Evolutionary conservation across 306 rosid genomes (phyloP).

Genomic region (Trifolium subterraneum): DNA sequence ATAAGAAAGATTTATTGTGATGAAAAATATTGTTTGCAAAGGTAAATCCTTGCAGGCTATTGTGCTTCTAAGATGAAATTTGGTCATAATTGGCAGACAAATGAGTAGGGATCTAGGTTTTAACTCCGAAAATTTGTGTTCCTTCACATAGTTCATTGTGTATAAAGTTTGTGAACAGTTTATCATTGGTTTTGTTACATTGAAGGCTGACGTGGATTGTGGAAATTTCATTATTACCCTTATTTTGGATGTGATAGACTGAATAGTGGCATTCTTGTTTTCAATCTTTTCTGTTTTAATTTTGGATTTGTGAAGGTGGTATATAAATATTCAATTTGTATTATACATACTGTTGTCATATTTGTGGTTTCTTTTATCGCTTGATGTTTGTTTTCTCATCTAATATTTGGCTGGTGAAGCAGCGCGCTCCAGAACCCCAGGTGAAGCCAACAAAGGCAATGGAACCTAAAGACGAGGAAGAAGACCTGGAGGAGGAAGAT

Average conservation of each 20-base stretch:
- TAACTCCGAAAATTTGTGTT: neutral
- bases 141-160: neutral
- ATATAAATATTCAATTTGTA: constrained; percentile 1
- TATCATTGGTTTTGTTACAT: neutral
- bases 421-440: constrained; percentile 64
- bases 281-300: too few relatives aligned
- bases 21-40: constrained; percentile 7
- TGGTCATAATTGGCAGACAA: too few relatives aligned
- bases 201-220: neutral
- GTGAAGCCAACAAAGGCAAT: constrained; percentile 52
- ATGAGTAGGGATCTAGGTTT: neutral
- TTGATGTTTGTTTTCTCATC: constrained; percentile 27
- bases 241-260: neutral
- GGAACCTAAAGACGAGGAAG: constrained; percentile 66
- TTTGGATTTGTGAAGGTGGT: neutral
- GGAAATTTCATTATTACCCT: too few relatives aligned
- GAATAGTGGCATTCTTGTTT: neutral
- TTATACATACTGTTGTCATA: constrained; percentile 14
- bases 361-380: constrained; percentile 23
- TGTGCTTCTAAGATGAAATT: too few relatives aligned
- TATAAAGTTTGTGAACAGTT: too few relatives aligned
- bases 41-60: neutral
- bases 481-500: constrained; percentile 71
- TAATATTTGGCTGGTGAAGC: constrained; percentile 43
- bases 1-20: neutral